Evolutionary conservation across 345 rosid species (phyloP).

Genomic region (Eucalyptus regnans): DNA sequence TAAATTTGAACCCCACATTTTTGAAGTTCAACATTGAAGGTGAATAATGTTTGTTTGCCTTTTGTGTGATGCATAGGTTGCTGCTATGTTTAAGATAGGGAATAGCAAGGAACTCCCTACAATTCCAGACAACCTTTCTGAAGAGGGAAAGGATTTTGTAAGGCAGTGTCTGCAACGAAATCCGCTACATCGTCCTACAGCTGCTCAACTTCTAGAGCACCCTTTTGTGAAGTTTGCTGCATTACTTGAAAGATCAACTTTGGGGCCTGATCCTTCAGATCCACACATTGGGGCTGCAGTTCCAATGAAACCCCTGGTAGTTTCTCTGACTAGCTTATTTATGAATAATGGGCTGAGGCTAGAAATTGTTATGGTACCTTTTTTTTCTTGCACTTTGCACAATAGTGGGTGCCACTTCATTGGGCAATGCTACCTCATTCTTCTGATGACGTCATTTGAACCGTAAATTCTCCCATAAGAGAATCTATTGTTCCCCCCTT

Average conservation of each 20-base stretch:
- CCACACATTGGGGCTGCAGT: constrained; percentile 5
- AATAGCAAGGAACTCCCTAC: constrained; percentile 68
- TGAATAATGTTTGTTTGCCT: neutral
- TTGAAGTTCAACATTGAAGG: neutral
- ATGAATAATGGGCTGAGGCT: neutral
- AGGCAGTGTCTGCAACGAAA: constrained; percentile 52
- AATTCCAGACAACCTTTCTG: constrained; percentile 57
- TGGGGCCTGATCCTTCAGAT: constrained; percentile 23
- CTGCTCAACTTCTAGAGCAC: constrained; percentile 45
- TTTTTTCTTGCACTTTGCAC: neutral
- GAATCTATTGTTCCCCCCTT: neutral
- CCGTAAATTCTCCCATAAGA: neutral
- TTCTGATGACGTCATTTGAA: neutral
- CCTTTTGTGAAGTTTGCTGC: constrained; percentile 48
- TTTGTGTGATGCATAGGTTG: constrained; percentile 15
- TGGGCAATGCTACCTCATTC: neutral
- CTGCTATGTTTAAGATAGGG: constrained; percentile 78
- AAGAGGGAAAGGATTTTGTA: constrained; percentile 60
- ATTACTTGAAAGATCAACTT: constrained; percentile 37
- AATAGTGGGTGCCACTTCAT: neutral
- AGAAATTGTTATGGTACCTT: neutral
- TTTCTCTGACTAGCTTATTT: neutral
- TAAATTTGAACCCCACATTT: neutral
- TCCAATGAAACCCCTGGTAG: constrained; percentile 32
- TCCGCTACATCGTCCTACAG: constrained; percentile 47